phyloP scores from a whole-genome alignment of 441 rosid species.

The Iberis amara region DNA sequence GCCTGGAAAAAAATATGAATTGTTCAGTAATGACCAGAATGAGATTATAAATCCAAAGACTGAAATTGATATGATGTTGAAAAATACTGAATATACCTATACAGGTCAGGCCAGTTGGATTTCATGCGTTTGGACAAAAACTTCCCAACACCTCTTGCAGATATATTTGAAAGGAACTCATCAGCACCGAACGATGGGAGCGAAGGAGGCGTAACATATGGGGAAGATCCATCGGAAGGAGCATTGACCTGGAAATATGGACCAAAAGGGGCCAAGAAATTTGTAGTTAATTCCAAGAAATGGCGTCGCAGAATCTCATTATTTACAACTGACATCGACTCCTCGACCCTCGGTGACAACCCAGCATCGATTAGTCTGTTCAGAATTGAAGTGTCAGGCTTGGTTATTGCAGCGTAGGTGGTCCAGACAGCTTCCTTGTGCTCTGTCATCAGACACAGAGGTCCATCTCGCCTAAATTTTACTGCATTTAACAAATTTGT shows the following conservation, averaged over 20 bases:
- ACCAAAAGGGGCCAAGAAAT: constrained; percentile 95
- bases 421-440: constrained; percentile 99
- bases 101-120: constrained; percentile 93
- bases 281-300: constrained; percentile 95
- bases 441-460: constrained; percentile 94
- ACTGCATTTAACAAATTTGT: constrained; percentile 72
- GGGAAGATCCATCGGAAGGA: constrained; percentile 88
- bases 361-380: constrained; percentile 97
- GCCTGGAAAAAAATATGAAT: constrained; percentile 47
- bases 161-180: constrained; percentile 70
- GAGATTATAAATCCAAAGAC: constrained; percentile 15
- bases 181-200: constrained; percentile 57
- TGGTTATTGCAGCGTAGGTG: constrained; percentile 66
- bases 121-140: constrained; percentile 89
- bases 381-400: constrained; percentile 92
- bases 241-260: constrained; percentile 74
- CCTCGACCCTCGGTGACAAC: constrained; percentile 91
- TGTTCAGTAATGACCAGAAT: constrained; percentile 4
- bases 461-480: constrained; percentile 89
- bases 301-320: constrained; percentile 91
- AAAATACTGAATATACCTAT: constrained; percentile 51
- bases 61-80: constrained; percentile 9
- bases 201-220: constrained; percentile 82
- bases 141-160: constrained; percentile 89
- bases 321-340: constrained; percentile 96